Evolutionary conservation across 345 rosid genomes (phyloP), one percentile per base, ranked within the genome.

Genomic region (Salix udensis): DNA sequence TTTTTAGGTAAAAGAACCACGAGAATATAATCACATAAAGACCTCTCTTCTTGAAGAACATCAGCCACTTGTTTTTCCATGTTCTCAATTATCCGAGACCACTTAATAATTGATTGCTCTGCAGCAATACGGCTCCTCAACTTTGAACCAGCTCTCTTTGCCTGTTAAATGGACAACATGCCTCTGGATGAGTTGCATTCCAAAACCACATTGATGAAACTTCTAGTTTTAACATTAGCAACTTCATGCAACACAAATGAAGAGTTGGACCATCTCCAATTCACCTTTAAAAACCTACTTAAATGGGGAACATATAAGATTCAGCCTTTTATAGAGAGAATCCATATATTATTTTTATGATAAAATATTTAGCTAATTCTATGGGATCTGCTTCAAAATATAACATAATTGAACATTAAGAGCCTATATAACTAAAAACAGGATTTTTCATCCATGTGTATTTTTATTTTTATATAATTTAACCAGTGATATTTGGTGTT

Each of bases 81-180:
- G 81, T 88, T 87, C 74, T 96, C 98, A 70, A 96, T 92, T 80
- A 84, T 85, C 76, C 87, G 87, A 84, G 92, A 87, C 98, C 98
- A 96, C 88, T 92, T 92, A 58, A 82, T 68, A 68, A 96, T 89
- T 78, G 98, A 92, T 78, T 91, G 97, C 88, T 93, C 95, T 5
- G 93, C 90, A 72, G 93, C 86, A 72, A 87, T 88, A 77, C 97
- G 87, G 78, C 93, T 90, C 89, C 85, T 96, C 84, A 96, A 82
- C 86, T 92, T 96, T 74, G 98, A 89, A 83, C 98, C 98, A 65
- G 85, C 92, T 74, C 93, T 89, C 82, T 96, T 93, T 50, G 96
- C 91, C 99, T 93, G 71, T 76, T 68, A 40, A 75, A n/a, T 65
- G 75, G 52, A 10, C 14, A 34, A 48, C 7, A 44, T 23, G 14